Base-by-base conservation (phyloP, 176 grass and related monocot genomes). In the Otatea glauca region DNA sequence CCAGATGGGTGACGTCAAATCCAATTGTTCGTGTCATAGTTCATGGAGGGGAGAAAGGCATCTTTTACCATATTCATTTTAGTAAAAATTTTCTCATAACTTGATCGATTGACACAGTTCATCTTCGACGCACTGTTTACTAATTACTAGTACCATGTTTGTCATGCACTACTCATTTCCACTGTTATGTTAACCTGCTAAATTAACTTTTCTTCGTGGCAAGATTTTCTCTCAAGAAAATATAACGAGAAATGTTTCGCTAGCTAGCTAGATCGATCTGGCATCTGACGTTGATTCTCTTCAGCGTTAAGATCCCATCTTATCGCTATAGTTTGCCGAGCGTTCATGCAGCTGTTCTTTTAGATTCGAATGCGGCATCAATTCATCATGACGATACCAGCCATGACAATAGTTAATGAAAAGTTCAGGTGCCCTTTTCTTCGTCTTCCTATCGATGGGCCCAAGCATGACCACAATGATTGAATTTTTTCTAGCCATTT, bases 1-100 rank as follows among this genome's bases (percentile, higher is more conserved):
- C 70, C 60, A 87, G 37, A 25, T 79, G 48, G 48, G 25, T 66
- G 68, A 68, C 48, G 74, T 67, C 11, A 48, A 75, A 81, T n/a
- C 44, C 68, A 7, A 16, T 45, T 32, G 48, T 48, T 78, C 37
- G 1, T 59, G 48, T 25, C 54, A 42, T 68, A 71, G 34, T 60
- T 58, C 67, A 81, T 56, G 34, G 15, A 24, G 2, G 27, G 20
- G 12, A 73, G 35, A 70, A 29, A 72, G 67, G 5, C 65, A 69
- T 34, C 16, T 5, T 20, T 45, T 53, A 75, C 16, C 24, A 32
- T 65, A 15, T 34, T 48, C 44, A 23, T 47, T 24, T 54, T 48
- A 14, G 76, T 32, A 79, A 49, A 2, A 3, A 18, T 79, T 65
- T 20, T 2, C 38, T 35, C 39, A 32, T 64, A 29, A 21, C 18